Evolutionary conservation across 2,329 filamentous ascomycete species (phyloP).

Genomic region (Diaporthe citrichinensis): DNA sequence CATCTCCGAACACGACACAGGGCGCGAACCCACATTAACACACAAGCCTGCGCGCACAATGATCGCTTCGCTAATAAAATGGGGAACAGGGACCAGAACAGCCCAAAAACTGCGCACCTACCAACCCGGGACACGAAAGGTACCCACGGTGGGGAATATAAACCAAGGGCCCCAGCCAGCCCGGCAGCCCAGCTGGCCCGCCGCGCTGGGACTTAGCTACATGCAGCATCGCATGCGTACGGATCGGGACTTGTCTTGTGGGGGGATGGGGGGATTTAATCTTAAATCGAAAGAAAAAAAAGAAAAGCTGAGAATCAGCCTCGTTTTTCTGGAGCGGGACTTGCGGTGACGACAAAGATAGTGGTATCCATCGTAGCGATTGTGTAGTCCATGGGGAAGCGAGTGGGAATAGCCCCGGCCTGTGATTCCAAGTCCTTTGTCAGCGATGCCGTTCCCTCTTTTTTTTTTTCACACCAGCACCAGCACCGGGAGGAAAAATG

Average conservation of each 20-base stretch:
- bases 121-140: neutral
- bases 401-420: neutral
- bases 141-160: constrained; percentile 5
- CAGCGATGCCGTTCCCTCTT: neutral
- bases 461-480: neutral
- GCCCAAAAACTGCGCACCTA: neutral
- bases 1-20: constrained; percentile 29
- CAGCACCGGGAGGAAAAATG: neutral
- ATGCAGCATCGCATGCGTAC: constrained; percentile 1
- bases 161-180: neutral
- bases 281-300: neutral
- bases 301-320: neutral
- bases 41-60: neutral
- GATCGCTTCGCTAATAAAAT: constrained; percentile 25
- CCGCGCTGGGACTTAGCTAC: constrained; percentile 20
- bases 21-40: neutral
- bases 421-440: neutral
- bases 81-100: neutral
- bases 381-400: neutral
- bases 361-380: neutral
- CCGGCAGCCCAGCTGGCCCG: constrained; percentile 13
- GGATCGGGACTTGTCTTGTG: constrained; percentile 11
- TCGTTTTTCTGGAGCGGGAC: neutral
- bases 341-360: constrained; percentile 13
- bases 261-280: neutral